These are phyloP conservation scores for Closterium sp. DNA, from an alignment of 139 green algal genomes.

Conservation along the genomic window DNA sequence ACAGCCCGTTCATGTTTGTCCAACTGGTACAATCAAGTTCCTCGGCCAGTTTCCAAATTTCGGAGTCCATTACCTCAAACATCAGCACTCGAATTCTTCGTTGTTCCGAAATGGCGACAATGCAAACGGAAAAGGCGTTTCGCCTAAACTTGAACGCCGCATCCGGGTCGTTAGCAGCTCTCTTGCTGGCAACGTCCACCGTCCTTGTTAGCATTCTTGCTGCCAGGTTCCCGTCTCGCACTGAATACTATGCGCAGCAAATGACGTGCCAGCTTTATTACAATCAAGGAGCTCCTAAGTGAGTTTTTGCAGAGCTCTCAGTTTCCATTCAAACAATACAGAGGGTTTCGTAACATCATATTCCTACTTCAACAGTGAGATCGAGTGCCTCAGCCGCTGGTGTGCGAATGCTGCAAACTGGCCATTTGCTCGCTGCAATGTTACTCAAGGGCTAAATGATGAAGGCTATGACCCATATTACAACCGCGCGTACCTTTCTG, in stretches of 20 bases:
- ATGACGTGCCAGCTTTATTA: not conserved
- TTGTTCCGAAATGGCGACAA: not conserved
- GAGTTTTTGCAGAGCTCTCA: not conserved
- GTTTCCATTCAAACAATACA: not conserved
- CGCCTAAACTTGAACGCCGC: not conserved
- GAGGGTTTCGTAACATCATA: not conserved
- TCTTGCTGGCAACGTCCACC: not conserved
- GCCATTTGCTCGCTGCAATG: not conserved
- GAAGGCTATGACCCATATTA: not conserved
- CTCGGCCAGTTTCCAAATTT: not conserved
- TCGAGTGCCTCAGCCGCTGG: not conserved
- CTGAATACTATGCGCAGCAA: not conserved
- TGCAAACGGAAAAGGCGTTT: not conserved
- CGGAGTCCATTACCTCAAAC: not conserved
- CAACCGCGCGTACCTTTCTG: not conserved
- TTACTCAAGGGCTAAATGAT: not conserved
- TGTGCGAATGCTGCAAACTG: not conserved
- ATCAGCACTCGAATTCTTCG: not conserved
- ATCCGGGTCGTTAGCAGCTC: not conserved
- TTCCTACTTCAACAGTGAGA: not conserved
- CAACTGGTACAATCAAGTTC: not conserved
- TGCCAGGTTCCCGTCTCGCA: not conserved
- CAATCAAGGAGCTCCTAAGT: not conserved
- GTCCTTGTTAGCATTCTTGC: not conserved
- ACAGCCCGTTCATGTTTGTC: not conserved